Evolutionary conservation across 305 asterid genomes (phyloP).

Genomic region (Fraxinus sp.): DNA sequence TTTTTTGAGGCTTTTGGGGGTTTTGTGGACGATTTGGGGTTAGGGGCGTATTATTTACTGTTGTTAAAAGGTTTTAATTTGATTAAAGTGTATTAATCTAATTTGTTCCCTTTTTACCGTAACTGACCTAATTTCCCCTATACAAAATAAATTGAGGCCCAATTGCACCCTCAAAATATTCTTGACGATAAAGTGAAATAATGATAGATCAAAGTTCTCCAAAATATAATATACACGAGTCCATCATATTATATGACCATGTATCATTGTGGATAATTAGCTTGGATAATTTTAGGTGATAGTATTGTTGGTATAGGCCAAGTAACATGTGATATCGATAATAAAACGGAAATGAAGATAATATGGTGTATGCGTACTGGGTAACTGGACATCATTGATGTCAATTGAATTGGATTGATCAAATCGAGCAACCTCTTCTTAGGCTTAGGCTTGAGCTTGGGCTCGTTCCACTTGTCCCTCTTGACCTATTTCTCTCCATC

Average conservation of each 20-base stretch:
- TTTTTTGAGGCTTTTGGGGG: no score
- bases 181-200: background rate
- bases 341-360: background rate
- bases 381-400: background rate
- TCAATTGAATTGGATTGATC: background rate
- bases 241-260: background rate
- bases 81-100: no score
- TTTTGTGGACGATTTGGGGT: no score
- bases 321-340: background rate
- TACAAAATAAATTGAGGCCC: background rate
- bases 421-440: background rate
- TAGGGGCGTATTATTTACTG: no score
- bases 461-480: background rate
- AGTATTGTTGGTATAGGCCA: background rate
- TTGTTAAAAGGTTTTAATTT: no score
- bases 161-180: background rate
- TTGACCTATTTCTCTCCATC: background rate
- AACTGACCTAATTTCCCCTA: no score
- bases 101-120: no score
- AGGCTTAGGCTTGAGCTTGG: background rate
- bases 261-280: background rate
- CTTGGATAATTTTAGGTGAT: no score
- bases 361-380: background rate
- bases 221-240: background rate
- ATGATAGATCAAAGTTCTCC: background rate